Evolutionary conservation across 208 protist species (phyloP).

Genomic region (Vickermania ingenoplastis): DNA sequence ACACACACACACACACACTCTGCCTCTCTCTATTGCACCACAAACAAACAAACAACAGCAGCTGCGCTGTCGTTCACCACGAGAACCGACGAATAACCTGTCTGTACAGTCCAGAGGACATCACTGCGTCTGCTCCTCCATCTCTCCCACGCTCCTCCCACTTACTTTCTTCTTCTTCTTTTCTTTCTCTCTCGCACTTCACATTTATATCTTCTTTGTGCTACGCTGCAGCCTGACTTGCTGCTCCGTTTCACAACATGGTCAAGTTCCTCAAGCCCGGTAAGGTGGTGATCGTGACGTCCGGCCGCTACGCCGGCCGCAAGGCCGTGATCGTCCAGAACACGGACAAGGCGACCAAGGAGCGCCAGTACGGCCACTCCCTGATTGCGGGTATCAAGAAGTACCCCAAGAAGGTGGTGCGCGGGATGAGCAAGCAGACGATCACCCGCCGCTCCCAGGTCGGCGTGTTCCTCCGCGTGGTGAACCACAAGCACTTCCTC

Average conservation of each 20-base stretch:
- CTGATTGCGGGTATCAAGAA: constrained; percentile 95
- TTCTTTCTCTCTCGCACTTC: constrained; percentile 5
- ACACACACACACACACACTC: too few species aligned
- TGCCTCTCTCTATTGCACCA: too few species aligned
- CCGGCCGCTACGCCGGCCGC: constrained; percentile 95
- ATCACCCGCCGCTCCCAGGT: constrained; percentile 90
- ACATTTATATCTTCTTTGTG: too few species aligned
- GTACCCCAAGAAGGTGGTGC: constrained; percentile 92
- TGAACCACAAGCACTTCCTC: constrained; percentile 99
- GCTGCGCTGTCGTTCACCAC: too few species aligned
- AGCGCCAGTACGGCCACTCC: constrained; percentile 92
- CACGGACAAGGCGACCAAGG: constrained; percentile 84
- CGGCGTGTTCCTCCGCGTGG: constrained; percentile 94
- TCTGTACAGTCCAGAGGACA: too few species aligned
- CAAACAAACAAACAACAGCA: too few species aligned
- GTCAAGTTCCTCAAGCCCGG: constrained; percentile 95
- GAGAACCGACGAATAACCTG: too few species aligned
- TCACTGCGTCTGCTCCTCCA: too few species aligned
- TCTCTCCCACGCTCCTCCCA: neutral
- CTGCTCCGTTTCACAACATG: too few species aligned
- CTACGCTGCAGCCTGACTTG: too few species aligned
- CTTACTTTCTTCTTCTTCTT: constrained; percentile 10
- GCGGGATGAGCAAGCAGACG: constrained; percentile 91
- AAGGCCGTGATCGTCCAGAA: constrained; percentile 98
- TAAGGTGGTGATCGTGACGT: constrained; percentile 96